Conservation (phyloP, 208 protist genomes). For the Acanthamoeba royreba region DNA sequence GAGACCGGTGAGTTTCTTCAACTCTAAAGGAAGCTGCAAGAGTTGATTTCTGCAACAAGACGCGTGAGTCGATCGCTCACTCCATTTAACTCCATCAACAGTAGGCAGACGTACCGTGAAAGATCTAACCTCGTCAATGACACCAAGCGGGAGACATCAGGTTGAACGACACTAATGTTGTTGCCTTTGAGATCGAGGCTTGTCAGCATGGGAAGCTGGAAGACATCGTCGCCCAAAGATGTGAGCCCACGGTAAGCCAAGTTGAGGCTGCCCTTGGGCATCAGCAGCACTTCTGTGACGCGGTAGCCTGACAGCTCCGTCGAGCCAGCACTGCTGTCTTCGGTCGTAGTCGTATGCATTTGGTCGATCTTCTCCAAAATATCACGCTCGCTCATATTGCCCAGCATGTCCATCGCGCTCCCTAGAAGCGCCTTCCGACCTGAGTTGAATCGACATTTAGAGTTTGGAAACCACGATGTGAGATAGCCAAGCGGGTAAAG, state of each 20-base stretch:
- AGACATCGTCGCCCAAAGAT: neutral
- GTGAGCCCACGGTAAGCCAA: neutral
- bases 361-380: neutral
- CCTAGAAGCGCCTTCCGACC: neutral
- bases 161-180: neutral
- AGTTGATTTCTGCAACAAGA: constrained; percentile 1
- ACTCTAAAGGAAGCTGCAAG: neutral
- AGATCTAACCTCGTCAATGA: neutral
- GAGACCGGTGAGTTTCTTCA: neutral
- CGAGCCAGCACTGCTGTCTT: neutral
- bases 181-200: neutral
- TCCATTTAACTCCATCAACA: neutral
- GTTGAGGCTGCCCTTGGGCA: neutral
- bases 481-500: neutral
- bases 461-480: neutral
- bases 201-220: constrained; percentile 31
- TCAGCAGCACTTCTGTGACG: constrained; percentile 19
- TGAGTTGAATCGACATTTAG: too few species aligned
- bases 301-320: neutral
- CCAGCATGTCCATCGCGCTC: neutral
- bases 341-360: neutral
- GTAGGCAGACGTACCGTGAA: neutral
- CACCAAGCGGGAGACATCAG: neutral
- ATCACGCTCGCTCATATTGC: neutral
- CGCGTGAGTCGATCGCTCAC: too few species aligned